phyloP scores from a whole-genome alignment of 768 basidiomycete genomes.

The Lyophyllum decastes region DNA sequence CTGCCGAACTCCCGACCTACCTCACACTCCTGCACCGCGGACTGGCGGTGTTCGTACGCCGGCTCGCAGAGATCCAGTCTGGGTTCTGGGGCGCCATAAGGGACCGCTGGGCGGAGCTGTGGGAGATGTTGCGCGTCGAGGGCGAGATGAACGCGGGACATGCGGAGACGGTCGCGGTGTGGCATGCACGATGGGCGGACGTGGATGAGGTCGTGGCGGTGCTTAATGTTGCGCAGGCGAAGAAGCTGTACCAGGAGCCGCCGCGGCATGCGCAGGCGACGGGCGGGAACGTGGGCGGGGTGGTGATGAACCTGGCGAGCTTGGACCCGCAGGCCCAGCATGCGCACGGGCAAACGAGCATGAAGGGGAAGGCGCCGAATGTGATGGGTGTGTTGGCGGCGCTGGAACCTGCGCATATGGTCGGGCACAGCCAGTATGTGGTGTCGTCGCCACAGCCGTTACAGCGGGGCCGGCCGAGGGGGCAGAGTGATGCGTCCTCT shows the following conservation, averaged over 20 bases:
- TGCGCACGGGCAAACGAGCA: not conserved
- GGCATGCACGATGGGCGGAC: conserved; percentile 69
- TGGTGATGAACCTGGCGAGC: not conserved
- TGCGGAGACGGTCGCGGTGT: conserved; percentile 71
- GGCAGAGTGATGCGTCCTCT: conserved; percentile 24
- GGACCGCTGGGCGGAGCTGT: conserved; percentile 76
- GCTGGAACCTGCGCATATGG: conserved; percentile 23
- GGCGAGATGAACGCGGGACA: conserved; percentile 68
- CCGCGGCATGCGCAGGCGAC: conserved; percentile 10
- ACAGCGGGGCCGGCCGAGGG: conserved; percentile 25
- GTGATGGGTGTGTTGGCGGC: conserved; percentile 25
- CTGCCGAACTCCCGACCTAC: conserved; percentile 69
- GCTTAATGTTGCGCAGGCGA: conserved; percentile 32
- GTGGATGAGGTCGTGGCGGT: conserved; percentile 51
- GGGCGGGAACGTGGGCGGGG: too few relatives aligned
- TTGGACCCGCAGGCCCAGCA: not conserved
- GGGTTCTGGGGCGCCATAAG: conserved; percentile 61
- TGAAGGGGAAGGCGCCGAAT: conserved; percentile 1
- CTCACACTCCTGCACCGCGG: conserved; percentile 61
- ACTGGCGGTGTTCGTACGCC: conserved; percentile 48
- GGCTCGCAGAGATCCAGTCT: conserved; percentile 58
- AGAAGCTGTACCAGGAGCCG: conserved; percentile 26
- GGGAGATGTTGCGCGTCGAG: conserved; percentile 78
- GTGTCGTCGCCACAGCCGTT: conserved; percentile 32
- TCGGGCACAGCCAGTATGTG: conserved; percentile 13